Conservation (phyloP, 192 early-diverging fungal genomes). For the Coemansia sp. region DNA sequence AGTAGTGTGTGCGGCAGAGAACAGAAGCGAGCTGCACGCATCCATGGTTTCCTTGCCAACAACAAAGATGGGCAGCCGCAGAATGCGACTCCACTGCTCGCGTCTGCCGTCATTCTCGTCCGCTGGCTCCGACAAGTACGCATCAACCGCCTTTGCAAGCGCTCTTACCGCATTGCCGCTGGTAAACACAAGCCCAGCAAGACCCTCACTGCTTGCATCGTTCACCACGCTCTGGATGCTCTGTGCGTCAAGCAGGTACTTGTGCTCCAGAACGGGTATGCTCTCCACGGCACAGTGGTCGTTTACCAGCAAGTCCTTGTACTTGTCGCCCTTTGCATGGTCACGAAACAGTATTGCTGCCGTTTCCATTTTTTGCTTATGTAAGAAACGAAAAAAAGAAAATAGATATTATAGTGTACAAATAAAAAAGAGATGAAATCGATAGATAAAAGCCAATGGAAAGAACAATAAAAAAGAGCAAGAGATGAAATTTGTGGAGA, state of each 20-base stretch:
- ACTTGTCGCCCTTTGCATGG: constrained; percentile 16
- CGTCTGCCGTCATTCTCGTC: neutral
- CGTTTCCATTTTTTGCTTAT: no score
- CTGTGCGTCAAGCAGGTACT: constrained; percentile 20
- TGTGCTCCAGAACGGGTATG: constrained; percentile 31
- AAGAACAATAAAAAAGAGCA: no score
- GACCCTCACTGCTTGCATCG: no score
- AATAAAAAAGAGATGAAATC: neutral
- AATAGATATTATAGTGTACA: neutral
- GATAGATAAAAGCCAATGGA: no score
- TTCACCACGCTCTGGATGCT: constrained; percentile 1
- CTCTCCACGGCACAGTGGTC: constrained; percentile 26
- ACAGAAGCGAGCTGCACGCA: constrained; percentile 14
- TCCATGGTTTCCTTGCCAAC: constrained; percentile 37
- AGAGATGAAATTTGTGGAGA: no score
- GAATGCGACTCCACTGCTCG: constrained; percentile 12
- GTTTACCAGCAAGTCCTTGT: constrained; percentile 16
- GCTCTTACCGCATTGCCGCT: constrained; percentile 42
- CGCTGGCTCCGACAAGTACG: constrained; percentile 10
- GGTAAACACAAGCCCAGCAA: no score
- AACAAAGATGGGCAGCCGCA: constrained; percentile 38
- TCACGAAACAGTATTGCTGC: constrained; percentile 43
- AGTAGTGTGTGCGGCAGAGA: neutral
- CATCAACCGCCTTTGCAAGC: constrained; percentile 13
- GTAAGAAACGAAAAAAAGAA: neutral